Percentiles rank a stretch among this genome's conserved stretches.
phyloP scores from a whole-genome alignment of 192 early-diverging fungal genomes.

The Backusella tuberculispora region DNA sequence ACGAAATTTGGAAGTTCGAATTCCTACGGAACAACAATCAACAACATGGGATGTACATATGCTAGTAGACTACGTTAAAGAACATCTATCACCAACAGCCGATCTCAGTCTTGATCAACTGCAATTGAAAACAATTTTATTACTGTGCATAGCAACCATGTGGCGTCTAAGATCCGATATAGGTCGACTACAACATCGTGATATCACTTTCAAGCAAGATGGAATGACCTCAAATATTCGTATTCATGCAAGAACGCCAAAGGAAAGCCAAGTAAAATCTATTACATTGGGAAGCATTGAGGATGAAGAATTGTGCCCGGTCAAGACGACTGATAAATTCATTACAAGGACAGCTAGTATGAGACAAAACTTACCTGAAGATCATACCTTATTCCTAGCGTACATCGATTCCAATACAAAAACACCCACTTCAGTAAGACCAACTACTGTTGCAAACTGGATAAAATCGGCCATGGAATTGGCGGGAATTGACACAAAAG shows the following conservation, averaged over 20 bases:
- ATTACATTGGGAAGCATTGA: not conserved
- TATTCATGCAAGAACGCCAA: not conserved
- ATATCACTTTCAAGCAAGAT: not conserved
- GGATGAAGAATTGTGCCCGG: not conserved
- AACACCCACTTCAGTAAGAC: not conserved
- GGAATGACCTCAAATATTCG: not conserved
- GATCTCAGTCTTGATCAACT: not conserved
- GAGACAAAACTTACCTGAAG: not conserved
- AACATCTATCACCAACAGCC: not conserved
- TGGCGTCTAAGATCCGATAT: constrained; percentile 25
- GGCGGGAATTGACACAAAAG: not conserved
- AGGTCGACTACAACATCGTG: constrained; percentile 6
- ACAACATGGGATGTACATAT: not conserved
- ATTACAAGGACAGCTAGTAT: not conserved
- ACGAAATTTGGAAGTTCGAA: not conserved
- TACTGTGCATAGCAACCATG: constrained; percentile 19
- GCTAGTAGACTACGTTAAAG: not conserved
- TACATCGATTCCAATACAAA: not conserved
- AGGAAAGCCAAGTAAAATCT: constrained; percentile 10
- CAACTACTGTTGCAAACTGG: constrained; percentile 18
- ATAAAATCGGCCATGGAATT: not conserved
- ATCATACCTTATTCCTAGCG: constrained; percentile 1
- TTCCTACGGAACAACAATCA: not conserved
- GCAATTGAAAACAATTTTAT: not conserved
- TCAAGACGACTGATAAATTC: not conserved